Conservation (phyloP, 495 filamentous ascomycete species). For the Cercophora scortea region DNA sequence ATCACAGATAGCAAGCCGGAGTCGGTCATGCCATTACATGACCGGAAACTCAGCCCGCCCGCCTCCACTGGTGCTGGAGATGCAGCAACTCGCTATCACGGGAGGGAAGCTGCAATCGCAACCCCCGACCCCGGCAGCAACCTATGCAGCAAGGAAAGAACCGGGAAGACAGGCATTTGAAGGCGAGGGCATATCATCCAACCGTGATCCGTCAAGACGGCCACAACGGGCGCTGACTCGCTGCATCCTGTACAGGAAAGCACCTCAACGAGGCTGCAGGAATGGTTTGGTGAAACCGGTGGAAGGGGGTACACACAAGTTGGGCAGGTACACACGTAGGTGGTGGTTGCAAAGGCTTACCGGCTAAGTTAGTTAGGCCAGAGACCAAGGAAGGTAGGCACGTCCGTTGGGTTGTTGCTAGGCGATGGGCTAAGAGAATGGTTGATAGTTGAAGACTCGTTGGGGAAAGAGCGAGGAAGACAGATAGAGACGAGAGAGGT, state of each 20-base stretch:
- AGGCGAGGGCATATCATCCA: too few species aligned
- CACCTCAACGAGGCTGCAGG: not conserved
- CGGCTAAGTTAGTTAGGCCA: too few species aligned
- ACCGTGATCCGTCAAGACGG: too few species aligned
- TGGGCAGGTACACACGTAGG: not conserved
- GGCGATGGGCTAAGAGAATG: not conserved
- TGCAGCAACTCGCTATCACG: constrained; percentile 8
- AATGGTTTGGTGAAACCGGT: not conserved
- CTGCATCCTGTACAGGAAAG: too few species aligned
- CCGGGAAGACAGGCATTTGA: not conserved
- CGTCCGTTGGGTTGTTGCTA: not conserved
- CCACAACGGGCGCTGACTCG: too few species aligned
- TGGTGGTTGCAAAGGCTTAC: not conserved
- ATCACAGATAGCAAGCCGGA: constrained; percentile 1
- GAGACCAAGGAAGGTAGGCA: not conserved
- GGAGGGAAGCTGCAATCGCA: constrained; percentile 3
- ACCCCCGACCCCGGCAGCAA: not conserved
- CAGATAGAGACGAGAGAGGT: not conserved
- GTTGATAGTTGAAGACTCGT: not conserved
- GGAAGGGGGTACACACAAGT: not conserved
- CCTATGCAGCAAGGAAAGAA: constrained; percentile 11
- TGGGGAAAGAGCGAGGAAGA: not conserved
- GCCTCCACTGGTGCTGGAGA: constrained; percentile 1
- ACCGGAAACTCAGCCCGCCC: not conserved
- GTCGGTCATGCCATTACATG: constrained; percentile 9